These are phyloP conservation scores for Gilbertella persicaria DNA, from an alignment of 371 early-diverging fungal genomes.

Conservation along the genomic window DNA sequence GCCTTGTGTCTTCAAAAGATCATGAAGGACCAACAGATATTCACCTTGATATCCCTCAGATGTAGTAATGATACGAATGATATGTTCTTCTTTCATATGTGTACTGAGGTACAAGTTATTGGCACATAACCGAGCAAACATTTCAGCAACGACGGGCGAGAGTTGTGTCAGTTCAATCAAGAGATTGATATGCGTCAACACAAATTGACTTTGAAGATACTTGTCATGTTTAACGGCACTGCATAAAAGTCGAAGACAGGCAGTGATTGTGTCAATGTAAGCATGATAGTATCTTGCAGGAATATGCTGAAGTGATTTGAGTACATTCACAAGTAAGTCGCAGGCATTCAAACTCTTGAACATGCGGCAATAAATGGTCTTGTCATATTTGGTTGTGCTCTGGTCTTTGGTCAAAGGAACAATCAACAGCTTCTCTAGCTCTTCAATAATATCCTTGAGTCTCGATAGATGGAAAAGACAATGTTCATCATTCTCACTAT, in stretches of 20 bases:
- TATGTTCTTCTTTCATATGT: slow-evolving; percentile 39
- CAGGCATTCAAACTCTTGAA: slow-evolving; percentile 33
- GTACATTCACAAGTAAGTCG: slow-evolving; percentile 25
- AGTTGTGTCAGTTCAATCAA: slow-evolving; percentile 37
- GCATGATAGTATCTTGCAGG: slow-evolving; percentile 19
- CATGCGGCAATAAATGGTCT: slow-evolving; percentile 25
- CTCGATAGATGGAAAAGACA: slow-evolving; percentile 12
- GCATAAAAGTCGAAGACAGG: background rate
- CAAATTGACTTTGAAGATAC: slow-evolving; percentile 26
- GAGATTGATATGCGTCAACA: slow-evolving; percentile 45
- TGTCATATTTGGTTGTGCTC: slow-evolving; percentile 6
- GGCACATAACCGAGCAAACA: slow-evolving; percentile 27
- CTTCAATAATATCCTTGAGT: slow-evolving; percentile 26
- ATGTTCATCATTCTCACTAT: slow-evolving; percentile 16
- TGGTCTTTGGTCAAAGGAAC: slow-evolving; percentile 10
- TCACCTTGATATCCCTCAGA: slow-evolving; percentile 40
- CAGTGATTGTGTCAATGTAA: background rate
- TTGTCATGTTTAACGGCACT: background rate
- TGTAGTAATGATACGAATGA: slow-evolving; percentile 43
- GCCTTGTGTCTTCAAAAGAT: slow-evolving; percentile 45
- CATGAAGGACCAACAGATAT: slow-evolving; percentile 41
- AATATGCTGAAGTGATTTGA: slow-evolving; percentile 26
- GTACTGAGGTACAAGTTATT: slow-evolving; percentile 43
- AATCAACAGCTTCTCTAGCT: slow-evolving; percentile 34
- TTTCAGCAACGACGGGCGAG: slow-evolving; percentile 18